Conservation (phyloP, 2,329 filamentous ascomycete genomes). For the Claviceps purpurea region DNA sequence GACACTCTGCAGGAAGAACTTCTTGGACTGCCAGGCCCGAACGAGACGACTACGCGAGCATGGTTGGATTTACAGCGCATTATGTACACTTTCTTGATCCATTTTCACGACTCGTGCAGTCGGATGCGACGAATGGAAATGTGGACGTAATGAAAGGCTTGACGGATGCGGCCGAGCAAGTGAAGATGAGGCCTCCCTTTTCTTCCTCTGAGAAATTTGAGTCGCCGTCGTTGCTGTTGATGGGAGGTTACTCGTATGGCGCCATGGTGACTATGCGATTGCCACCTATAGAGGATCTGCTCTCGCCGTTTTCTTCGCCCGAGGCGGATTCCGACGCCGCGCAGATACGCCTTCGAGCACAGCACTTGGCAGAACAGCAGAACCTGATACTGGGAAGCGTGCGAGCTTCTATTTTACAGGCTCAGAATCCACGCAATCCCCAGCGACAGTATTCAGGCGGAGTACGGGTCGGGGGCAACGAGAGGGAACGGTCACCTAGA, state of each 20-base stretch:
- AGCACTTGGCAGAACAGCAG: slow-evolving; percentile 52
- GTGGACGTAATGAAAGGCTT: background rate
- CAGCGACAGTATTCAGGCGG: slow-evolving; percentile 17
- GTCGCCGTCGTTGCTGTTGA: slow-evolving; percentile 33
- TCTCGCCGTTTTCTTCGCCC: slow-evolving; percentile 43
- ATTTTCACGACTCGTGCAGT: slow-evolving; percentile 9
- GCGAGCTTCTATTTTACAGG: slow-evolving; percentile 18
- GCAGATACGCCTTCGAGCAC: slow-evolving; percentile 58
- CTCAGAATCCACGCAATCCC: slow-evolving; percentile 12
- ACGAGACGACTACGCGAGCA: slow-evolving; percentile 66
- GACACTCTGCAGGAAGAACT: slow-evolving; percentile 59
- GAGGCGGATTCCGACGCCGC: slow-evolving; percentile 42
- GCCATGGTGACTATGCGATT: slow-evolving; percentile 66
- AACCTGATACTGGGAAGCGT: slow-evolving; percentile 30
- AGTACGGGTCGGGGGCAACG: slow-evolving; percentile 37
- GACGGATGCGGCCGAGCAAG: background rate
- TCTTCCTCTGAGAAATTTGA: background rate
- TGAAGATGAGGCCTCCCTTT: background rate
- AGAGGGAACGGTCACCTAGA: slow-evolving; percentile 23
- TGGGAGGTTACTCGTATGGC: slow-evolving; percentile 85
- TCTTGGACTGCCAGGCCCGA: slow-evolving; percentile 82
- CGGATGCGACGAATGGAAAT: background rate
- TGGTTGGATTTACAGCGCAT: slow-evolving; percentile 65
- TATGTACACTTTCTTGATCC: slow-evolving; percentile 52
- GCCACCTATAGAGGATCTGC: slow-evolving; percentile 46